A percentile compares a stretch with the other conserved stretches of the same genome.
Evolutionary conservation across 352 stramenopile species (phyloP).

Genomic region (Phytophthora podocarpi): DNA sequence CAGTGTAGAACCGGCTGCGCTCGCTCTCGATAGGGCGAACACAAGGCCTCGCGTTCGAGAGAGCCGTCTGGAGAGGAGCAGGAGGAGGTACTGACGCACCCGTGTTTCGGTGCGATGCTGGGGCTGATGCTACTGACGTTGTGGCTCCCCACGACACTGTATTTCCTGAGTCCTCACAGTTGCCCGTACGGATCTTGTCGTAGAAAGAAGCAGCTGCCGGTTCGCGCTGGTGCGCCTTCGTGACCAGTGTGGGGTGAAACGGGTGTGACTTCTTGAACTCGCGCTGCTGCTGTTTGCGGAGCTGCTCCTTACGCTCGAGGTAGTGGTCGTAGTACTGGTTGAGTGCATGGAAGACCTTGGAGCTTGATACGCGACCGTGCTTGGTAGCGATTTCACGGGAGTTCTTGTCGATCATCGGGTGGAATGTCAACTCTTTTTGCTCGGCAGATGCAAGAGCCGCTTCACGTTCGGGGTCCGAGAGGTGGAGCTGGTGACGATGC

Average conservation of each 20-base stretch:
- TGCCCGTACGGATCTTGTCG: constrained; percentile 47
- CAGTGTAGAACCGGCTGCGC: constrained; percentile 18
- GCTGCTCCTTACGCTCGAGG: constrained; percentile 55
- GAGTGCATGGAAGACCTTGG: constrained; percentile 71
- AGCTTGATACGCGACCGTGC: constrained; percentile 54
- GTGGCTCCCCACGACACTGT: neutral
- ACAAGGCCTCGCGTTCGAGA: constrained; percentile 57
- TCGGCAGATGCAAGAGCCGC: constrained; percentile 32
- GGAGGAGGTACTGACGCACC: constrained; percentile 8
- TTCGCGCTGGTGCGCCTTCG: constrained; percentile 50
- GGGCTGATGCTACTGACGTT: constrained; percentile 10
- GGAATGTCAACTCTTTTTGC: constrained; percentile 68
- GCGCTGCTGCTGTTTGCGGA: constrained; percentile 54
- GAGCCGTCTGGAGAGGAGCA: constrained; percentile 47
- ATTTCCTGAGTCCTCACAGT: constrained; percentile 14
- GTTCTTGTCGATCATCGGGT: constrained; percentile 72
- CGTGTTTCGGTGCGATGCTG: constrained; percentile 4
- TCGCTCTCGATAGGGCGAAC: constrained; percentile 64
- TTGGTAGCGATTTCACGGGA: constrained; percentile 66
- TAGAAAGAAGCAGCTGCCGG: constrained; percentile 54
- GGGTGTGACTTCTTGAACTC: constrained; percentile 65
- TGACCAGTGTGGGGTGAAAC: constrained; percentile 64
- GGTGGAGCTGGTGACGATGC: constrained; percentile 23
- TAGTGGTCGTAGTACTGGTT: constrained; percentile 84
- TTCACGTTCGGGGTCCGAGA: constrained; percentile 20